Percentiles rank a stretch among this genome's conserved stretches.
phyloP scores from a whole-genome alignment of 257 asterid species.

The Jaltomata sinuosa region DNA sequence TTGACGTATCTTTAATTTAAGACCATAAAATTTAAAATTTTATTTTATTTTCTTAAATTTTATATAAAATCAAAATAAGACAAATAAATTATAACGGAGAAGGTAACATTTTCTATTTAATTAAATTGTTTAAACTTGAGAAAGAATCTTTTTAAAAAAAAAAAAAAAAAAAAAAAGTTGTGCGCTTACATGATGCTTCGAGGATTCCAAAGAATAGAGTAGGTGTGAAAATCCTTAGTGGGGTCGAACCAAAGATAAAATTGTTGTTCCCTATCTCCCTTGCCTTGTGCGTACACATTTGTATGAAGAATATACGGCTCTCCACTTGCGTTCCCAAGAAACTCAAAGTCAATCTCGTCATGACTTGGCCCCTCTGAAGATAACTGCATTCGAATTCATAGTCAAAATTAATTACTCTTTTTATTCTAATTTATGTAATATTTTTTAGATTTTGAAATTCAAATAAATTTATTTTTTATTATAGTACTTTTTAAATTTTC shows the following conservation, averaged over 20 bases:
- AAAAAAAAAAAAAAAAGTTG: not conserved
- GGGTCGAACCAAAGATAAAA: slow-evolving; percentile 56
- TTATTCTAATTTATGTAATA: too few species aligned
- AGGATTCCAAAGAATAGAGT: slow-evolving; percentile 55
- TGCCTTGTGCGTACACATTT: slow-evolving; percentile 40
- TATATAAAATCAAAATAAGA: too few species aligned
- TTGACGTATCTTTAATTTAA: too few species aligned
- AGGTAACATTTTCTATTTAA: not conserved
- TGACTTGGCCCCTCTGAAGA: slow-evolving; percentile 38
- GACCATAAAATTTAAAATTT: too few species aligned
- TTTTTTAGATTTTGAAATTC: too few species aligned
- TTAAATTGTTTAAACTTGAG: not conserved
- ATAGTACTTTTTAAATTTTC: too few species aligned
- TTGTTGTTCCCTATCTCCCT: slow-evolving; percentile 39
- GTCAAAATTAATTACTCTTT: too few species aligned
- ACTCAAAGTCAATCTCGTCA: slow-evolving; percentile 53
- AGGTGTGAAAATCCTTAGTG: slow-evolving; percentile 46
- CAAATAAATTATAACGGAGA: too few species aligned
- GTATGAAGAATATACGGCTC: slow-evolving; percentile 50
- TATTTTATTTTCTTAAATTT: too few species aligned
- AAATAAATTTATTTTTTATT: too few species aligned
- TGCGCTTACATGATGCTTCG: slow-evolving; percentile 38
- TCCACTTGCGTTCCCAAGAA: slow-evolving; percentile 47
- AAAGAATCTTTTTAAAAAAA: not conserved
- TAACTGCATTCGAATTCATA: slow-evolving; percentile 10